Evolutionary conservation across 345 rosid genomes (phyloP).

Genomic region (Euphorbia lathyris): DNA sequence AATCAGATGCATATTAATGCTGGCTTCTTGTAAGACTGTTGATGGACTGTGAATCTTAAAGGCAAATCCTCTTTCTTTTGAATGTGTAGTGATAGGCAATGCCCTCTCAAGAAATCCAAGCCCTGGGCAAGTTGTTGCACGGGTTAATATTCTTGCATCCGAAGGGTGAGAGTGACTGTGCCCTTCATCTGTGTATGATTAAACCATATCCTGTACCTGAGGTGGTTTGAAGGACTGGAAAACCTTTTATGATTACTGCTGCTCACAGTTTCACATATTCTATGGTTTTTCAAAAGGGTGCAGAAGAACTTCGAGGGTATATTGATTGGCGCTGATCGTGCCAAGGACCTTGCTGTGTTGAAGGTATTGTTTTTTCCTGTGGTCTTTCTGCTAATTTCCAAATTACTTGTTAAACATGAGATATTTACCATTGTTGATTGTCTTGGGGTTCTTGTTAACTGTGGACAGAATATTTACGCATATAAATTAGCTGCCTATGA

Average conservation of each 20-base stretch:
- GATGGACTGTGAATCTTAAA: conserved; percentile 8
- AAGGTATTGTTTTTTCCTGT: conserved; percentile 38
- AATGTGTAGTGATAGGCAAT: conserved; percentile 71
- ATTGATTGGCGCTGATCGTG: conserved; percentile 86
- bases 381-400: not conserved
- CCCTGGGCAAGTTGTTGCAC: conserved; percentile 79
- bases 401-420: not conserved
- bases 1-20: not conserved
- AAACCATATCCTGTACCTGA: conserved; percentile 14
- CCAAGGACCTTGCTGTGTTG: conserved; percentile 93
- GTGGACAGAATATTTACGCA: not conserved
- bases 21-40: not conserved
- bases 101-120: conserved; percentile 83
- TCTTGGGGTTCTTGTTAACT: not conserved
- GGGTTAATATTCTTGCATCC: conserved; percentile 81
- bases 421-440: not conserved
- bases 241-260: not conserved
- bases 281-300: conserved; percentile 44
- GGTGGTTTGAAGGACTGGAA: not conserved
- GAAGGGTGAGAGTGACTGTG: conserved; percentile 72
- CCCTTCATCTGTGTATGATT: conserved; percentile 29
- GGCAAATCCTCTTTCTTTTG: conserved; percentile 3
- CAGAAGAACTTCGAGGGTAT: conserved; percentile 92
- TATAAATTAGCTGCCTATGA: not conserved
- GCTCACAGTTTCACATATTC: conserved; percentile 3